Base-by-base conservation (phyloP, 2,329 filamentous ascomycete species). In the Aureobasidium uvarum region DNA sequence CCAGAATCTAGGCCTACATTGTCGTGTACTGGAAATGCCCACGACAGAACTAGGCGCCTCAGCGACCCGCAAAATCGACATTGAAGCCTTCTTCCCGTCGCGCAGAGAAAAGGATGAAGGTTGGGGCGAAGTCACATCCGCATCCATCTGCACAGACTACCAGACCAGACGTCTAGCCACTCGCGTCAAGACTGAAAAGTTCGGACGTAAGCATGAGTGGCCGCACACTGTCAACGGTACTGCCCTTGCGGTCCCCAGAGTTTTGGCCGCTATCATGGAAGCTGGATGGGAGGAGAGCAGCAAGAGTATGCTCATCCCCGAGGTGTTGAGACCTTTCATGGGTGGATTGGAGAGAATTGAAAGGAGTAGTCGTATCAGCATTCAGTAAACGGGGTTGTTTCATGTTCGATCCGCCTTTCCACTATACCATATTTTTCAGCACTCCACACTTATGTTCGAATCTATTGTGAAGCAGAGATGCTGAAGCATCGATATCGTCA, bases 141-240 rank as follows among this genome's bases (percentile, higher is more conserved):
- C 92, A 0, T 96, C 91, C 68, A 88, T 94, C 71, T 99, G 95
- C 78, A 95, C 91, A 1, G 95, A 99, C 77, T 99, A 98, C 78
- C 95, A 99, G 80, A 89, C 85, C 31, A 84, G 95, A 33, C 84
- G 95, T 18, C 81, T 99, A 41, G 88, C 86, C 33, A 97, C 95
- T 16, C 84, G 89, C 46, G 81, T 91, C 52, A 86, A 88, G 68
- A 68, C 82, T 14, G 78, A 78, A 46, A 78, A 75, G 20, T 69
- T 65, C 11, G 74, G 74, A n/a, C 67, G 71, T n/a, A 86, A 84
- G 73, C 78, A 89, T 46, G 81, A 83, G 1, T 98, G 92, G 75
- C 92, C 93, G 16, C 92, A 91, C 79, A 99, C 95, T 0, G 83
- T 96, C 43, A 99, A 99, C 75, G 96, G 94, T 0, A 99, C 95